phyloP scores from a whole-genome alignment of 345 rosid species.

The Pugionium cornutum region DNA sequence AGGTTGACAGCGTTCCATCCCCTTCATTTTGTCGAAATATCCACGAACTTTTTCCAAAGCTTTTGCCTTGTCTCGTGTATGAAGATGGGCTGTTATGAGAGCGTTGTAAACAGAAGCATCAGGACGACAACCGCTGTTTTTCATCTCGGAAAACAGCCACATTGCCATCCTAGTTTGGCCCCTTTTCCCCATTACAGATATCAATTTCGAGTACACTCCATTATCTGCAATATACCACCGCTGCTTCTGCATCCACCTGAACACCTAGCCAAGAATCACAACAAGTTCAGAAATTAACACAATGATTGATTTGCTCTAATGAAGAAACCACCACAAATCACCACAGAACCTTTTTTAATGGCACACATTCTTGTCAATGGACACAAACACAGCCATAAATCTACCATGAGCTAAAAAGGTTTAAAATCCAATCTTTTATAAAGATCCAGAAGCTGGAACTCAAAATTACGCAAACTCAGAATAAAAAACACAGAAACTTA shows the following conservation, averaged over 20 bases:
- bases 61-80: slow-evolving; percentile 72
- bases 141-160: slow-evolving; percentile 99
- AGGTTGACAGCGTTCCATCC: slow-evolving; percentile 74
- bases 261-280: slow-evolving; percentile 55
- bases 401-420: background rate
- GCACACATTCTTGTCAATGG: background rate
- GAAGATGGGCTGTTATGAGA: slow-evolving; percentile 86
- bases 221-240: slow-evolving; percentile 87
- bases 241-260: slow-evolving; percentile 99
- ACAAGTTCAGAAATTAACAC: background rate
- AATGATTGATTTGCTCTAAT: background rate
- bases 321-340: slow-evolving; percentile 3
- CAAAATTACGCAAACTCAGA: background rate
- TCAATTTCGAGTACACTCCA: slow-evolving; percentile 81
- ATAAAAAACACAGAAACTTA: no score
- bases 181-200: slow-evolving; percentile 81
- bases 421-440: background rate
- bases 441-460: slow-evolving; percentile 22
- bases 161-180: slow-evolving; percentile 93
- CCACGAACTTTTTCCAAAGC: slow-evolving; percentile 76
- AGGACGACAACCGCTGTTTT: slow-evolving; percentile 90
- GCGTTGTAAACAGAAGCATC: slow-evolving; percentile 90
- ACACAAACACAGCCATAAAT: background rate
- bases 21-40: slow-evolving; percentile 83
- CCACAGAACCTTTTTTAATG: background rate